These are phyloP conservation scores for Venturiaceae sp. DNA, from an alignment of 2,329 filamentous ascomycete species.

Conservation along the genomic window DNA sequence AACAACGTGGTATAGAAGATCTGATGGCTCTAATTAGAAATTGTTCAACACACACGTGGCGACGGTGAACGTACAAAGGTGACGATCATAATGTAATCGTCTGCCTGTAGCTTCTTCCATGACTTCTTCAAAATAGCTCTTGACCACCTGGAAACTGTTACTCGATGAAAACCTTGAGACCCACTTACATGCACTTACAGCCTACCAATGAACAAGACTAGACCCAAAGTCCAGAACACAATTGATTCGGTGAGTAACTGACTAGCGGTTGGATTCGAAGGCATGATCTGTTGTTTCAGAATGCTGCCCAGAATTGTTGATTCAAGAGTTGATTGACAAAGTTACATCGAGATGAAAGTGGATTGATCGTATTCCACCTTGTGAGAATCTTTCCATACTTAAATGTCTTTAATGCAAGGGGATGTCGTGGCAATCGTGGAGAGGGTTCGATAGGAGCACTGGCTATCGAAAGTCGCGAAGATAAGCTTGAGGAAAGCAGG, in stretches of 20 bases:
- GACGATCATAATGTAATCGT: constrained; percentile 6
- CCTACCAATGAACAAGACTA: constrained; percentile 7
- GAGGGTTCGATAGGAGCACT: background rate
- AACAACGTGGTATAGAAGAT: constrained; percentile 11
- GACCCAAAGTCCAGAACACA: constrained; percentile 1
- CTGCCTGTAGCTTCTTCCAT: constrained; percentile 7
- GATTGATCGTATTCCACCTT: background rate
- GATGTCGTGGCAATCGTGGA: background rate
- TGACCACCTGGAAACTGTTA: constrained; percentile 7
- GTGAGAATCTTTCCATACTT: background rate
- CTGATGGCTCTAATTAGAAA: background rate
- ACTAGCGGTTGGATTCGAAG: background rate
- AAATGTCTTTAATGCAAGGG: background rate
- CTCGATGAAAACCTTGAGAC: background rate
- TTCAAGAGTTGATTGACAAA: background rate
- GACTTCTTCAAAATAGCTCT: constrained; percentile 5
- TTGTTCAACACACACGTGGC: background rate
- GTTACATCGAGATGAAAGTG: background rate
- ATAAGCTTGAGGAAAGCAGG: background rate
- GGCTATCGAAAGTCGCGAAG: background rate
- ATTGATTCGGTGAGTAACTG: constrained; percentile 6
- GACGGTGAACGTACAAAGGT: constrained; percentile 3
- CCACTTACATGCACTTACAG: background rate
- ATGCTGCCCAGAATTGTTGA: background rate
- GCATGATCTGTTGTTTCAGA: background rate